Base-by-base conservation (phyloP, 352 stramenopile genomes). In the Pythium sukuiense region DNA sequence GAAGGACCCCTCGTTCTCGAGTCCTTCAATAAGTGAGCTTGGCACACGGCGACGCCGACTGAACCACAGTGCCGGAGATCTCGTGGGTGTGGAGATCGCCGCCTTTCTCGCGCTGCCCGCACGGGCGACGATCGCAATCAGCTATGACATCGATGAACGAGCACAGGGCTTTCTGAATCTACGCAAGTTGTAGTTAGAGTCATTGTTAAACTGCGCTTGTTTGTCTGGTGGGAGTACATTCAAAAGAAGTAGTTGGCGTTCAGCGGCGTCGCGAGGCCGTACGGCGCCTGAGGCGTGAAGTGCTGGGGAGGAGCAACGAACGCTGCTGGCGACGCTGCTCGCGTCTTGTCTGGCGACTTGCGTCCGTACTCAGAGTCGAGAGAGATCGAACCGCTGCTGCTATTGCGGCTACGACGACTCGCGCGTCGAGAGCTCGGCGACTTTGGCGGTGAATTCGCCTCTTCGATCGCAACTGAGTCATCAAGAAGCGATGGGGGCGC, bases 81-180 rank as follows among this genome's bases (percentile, higher is more conserved):
- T 91, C 32, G 76, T 77, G 1, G 81, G 82, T 0, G 32, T 87
- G n/a, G 69, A 76, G 6, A 58, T 91, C 52, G 69, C 81, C 7
- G 72, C 72, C 20, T 89, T 91, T 35, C 43, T 93, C 11, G 81
- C 85, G 2, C 67, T 93, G 8, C 85, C 82, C 1, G 68, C 79
- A 0, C 72, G 81, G 37, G 74, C 82, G 4, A 48, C 76, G 0
- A 48, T 93, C 11, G 63, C 78, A 18, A 70, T 93, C 16, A 73
- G 71, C 45, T 93, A 91, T 70, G 74, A 89, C 43, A 77, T 87
- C 41, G 76, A 90, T 35, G 82, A 91, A 56, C 69, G 75, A n/a
- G 82, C 81, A 0, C 85, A 93, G 55, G 85, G 79, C 0, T 89
- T 91, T 59, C 58, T 93, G 60, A 90, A 89, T 41, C 48, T 93